phyloP scores from a whole-genome alignment of 2,329 filamentous ascomycete species.

The Aspergillus tamarii region DNA sequence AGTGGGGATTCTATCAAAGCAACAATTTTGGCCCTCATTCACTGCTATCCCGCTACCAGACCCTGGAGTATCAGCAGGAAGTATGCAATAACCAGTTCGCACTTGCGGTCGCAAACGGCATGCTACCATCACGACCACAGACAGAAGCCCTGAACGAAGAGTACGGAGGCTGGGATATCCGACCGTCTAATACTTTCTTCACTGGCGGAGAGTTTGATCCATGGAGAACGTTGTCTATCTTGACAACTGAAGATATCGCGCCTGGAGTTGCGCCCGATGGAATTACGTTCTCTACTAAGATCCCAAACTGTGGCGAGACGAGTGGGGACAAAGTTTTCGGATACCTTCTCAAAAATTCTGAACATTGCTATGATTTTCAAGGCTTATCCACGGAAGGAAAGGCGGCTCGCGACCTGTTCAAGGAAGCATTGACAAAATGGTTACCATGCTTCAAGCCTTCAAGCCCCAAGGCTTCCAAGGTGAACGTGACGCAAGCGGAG shows the following conservation, averaged over 20 bases:
- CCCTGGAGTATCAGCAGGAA: slow-evolving; percentile 47
- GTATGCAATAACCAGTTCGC: slow-evolving; percentile 56
- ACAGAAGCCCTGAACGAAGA: slow-evolving; percentile 44
- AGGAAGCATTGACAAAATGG: slow-evolving; percentile 50
- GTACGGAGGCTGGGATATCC: slow-evolving; percentile 56
- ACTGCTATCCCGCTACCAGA: slow-evolving; percentile 53
- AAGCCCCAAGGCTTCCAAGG: not conserved
- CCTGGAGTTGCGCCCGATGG: slow-evolving; percentile 31
- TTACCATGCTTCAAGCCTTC: slow-evolving; percentile 47
- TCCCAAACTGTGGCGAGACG: slow-evolving; percentile 50
- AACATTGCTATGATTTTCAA: slow-evolving; percentile 56
- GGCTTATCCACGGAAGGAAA: slow-evolving; percentile 35
- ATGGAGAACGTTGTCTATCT: slow-evolving; percentile 53
- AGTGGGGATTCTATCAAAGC: slow-evolving; percentile 56
- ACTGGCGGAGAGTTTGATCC: slow-evolving; percentile 56
- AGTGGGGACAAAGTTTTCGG: slow-evolving; percentile 50
- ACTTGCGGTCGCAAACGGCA: slow-evolving; percentile 38
- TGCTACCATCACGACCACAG: slow-evolving; percentile 48
- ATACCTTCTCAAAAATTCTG: slow-evolving; percentile 48
- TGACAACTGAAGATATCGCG: slow-evolving; percentile 46
- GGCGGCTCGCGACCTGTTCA: slow-evolving; percentile 42
- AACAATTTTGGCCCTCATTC: slow-evolving; percentile 53
- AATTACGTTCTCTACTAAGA: slow-evolving; percentile 41
- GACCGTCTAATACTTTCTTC: slow-evolving; percentile 57
- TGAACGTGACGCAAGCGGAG: not conserved